Conservation (phyloP, 495 filamentous ascomycete genomes). For the Pseudomonodictys pantanalensis region DNA sequence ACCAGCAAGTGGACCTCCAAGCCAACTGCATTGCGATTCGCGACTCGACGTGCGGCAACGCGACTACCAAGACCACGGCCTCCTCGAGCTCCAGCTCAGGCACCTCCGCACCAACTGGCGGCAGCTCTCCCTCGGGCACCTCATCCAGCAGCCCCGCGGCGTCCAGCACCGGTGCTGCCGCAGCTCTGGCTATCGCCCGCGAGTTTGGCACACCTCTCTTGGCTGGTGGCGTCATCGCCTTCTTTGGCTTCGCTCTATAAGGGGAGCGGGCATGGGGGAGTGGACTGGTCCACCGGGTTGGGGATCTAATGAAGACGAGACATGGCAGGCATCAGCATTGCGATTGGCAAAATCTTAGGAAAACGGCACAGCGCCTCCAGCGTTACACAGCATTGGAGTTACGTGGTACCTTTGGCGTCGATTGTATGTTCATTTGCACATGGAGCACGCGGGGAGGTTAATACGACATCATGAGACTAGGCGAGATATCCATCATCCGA, state of each 20-base stretch:
- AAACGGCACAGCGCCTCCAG: constrained; percentile 9
- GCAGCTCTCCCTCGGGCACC: constrained; percentile 14
- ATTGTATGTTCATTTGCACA: constrained; percentile 6
- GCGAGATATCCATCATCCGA: constrained; percentile 6
- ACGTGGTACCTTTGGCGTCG: constrained; percentile 1
- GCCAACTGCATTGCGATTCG: constrained; percentile 43
- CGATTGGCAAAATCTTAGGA: background rate
- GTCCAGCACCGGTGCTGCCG: constrained; percentile 39
- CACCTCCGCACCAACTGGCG: background rate
- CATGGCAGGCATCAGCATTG: background rate
- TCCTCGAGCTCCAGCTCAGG: background rate
- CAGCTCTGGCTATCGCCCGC: constrained; percentile 42
- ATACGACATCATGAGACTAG: constrained; percentile 20
- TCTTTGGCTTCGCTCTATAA: constrained; percentile 53
- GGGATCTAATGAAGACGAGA: background rate
- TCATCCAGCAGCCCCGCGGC: constrained; percentile 20
- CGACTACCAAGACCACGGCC: constrained; percentile 41
- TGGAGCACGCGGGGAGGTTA: constrained; percentile 1
- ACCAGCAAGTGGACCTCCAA: constrained; percentile 47
- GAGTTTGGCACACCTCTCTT: constrained; percentile 52
- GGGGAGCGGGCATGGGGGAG: background rate
- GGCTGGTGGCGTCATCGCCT: constrained; percentile 48
- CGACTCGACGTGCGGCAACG: constrained; percentile 49
- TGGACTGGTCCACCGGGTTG: constrained; percentile 10
- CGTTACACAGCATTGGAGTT: constrained; percentile 27